Base-by-base conservation (phyloP, 2,329 filamentous ascomycete genomes). In the Dactylellina drechsleri region DNA sequence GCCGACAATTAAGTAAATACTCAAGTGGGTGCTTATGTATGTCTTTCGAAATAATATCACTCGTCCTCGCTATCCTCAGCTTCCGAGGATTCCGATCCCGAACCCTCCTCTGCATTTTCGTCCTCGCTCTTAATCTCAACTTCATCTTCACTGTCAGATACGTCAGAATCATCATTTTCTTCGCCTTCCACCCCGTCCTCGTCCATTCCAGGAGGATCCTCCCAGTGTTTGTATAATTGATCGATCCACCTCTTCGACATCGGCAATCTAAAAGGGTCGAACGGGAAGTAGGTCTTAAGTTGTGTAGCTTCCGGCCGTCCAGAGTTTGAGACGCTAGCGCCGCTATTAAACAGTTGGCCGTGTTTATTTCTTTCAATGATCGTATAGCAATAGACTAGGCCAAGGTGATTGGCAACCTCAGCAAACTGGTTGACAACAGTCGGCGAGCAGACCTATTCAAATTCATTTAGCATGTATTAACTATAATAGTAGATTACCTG, bases 281-380 rank as follows among this genome's bases (percentile, higher is more conserved):
- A 99, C 0, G 95, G 95, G 80, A 98, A 99, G 81, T 96, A 97
- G 0, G 93, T 91, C 78, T 98, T 93, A 1, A 99, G 86, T 82
- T 97, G 90, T 79, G 94, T 90, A 79, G 89, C 89, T 78, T 97
- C 92, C 82, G 78, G 88, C 87, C 75, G 85, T 85, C 40, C 87
- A 83, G 0, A 84, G 85, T 10, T 85, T 85, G 65, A 87, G 86
- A 10, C 86, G 16, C 86, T 84, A 77, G 87, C 87, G 41, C 85
- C 86, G 7, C 85, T 85, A 1, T 84, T 85, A 1, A 89, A 86
- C 79, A 88, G 91, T 62, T 92, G 88, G 4, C 90, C 90, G 16
- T 92, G 90, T 85, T 97, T 97, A 85, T 99, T 99, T 76, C 89
- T 90, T 81, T 97, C 94, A 23, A 99, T 86, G 62, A 96, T 85